A percentile compares a stretch with the other conserved stretches of the same genome.
Conservation (phyloP, 805 yeast genomes). For the Hanseniaspora thailandica region DNA sequence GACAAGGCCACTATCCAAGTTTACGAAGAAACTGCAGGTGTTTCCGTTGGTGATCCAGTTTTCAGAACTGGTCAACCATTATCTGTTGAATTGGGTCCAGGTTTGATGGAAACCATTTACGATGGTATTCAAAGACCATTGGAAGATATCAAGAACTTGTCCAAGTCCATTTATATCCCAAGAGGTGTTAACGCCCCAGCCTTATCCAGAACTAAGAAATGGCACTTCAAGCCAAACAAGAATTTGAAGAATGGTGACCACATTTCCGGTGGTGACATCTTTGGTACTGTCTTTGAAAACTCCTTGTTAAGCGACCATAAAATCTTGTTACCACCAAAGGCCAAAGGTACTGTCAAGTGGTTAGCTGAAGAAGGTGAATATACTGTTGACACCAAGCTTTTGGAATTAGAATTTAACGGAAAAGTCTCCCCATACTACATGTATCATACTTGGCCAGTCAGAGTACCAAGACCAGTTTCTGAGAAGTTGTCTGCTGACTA, state of each 20-base stretch:
- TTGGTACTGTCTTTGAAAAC: constrained; percentile 88
- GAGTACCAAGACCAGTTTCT: constrained; percentile 98
- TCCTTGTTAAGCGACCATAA: constrained; percentile 86
- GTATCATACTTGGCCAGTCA: constrained; percentile 99
- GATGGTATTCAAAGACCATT: constrained; percentile 99
- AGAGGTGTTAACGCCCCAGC: constrained; percentile 98
- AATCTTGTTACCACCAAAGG: constrained; percentile 92
- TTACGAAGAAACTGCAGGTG: constrained; percentile 98
- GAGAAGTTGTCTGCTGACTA: constrained; percentile 86
- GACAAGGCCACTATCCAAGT: constrained; percentile 98
- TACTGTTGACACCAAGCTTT: constrained; percentile 73
- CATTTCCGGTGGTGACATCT: constrained; percentile 95
- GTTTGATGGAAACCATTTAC: constrained; percentile 96
- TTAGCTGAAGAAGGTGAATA: constrained; percentile 86
- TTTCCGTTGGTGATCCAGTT: constrained; percentile 98
- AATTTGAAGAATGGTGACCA: constrained; percentile 83
- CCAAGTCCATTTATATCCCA: constrained; percentile 93
- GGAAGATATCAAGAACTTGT: constrained; percentile 74
- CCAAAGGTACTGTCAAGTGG: constrained; percentile 89
- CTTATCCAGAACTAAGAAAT: constrained; percentile 66
- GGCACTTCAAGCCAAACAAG: constrained; percentile 73
- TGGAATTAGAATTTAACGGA: constrained; percentile 94
- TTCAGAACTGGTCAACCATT: constrained; percentile 97
- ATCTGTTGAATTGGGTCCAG: constrained; percentile 98
- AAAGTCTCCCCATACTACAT: constrained; percentile 66